phyloP scores from a whole-genome alignment of 495 filamentous ascomycete species.

The Talaromyces wortmannii region DNA sequence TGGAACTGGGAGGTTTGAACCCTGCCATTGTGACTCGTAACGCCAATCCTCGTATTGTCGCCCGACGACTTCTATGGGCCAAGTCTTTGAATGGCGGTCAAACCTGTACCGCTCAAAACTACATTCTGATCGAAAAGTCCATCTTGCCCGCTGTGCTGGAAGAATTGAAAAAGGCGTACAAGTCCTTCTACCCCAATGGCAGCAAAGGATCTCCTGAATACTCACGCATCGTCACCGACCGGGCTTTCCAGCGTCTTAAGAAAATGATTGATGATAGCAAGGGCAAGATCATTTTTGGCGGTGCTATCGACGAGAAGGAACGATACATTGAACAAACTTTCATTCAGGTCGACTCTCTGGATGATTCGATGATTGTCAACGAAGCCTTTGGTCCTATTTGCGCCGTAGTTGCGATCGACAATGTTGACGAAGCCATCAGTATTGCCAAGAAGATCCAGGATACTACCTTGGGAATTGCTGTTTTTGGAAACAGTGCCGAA shows the following conservation, averaged over 20 bases:
- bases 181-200: slow-evolving; percentile 81
- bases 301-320: slow-evolving; percentile 69
- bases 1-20: slow-evolving; percentile 89
- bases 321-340: slow-evolving; percentile 83
- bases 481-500: slow-evolving; percentile 75
- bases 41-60: slow-evolving; percentile 74
- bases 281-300: slow-evolving; percentile 82
- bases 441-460: slow-evolving; percentile 68
- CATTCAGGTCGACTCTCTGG: slow-evolving; percentile 62
- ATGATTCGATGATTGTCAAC: slow-evolving; percentile 70
- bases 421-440: slow-evolving; percentile 73
- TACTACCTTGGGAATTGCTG: slow-evolving; percentile 75
- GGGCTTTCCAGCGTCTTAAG: slow-evolving; percentile 79
- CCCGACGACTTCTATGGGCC: slow-evolving; percentile 77
- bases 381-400: slow-evolving; percentile 91
- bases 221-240: slow-evolving; percentile 67
- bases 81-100: slow-evolving; percentile 84
- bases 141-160: slow-evolving; percentile 66
- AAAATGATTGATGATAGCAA: slow-evolving; percentile 73
- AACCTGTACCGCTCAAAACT: slow-evolving; percentile 84
- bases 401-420: slow-evolving; percentile 65
- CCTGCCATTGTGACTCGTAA: slow-evolving; percentile 83
- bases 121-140: slow-evolving; percentile 71
- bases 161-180: slow-evolving; percentile 62
- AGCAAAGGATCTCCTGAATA: slow-evolving; percentile 68